phyloP scores from a whole-genome alignment of 805 yeast species.

The Starmerella bombicola region DNA sequence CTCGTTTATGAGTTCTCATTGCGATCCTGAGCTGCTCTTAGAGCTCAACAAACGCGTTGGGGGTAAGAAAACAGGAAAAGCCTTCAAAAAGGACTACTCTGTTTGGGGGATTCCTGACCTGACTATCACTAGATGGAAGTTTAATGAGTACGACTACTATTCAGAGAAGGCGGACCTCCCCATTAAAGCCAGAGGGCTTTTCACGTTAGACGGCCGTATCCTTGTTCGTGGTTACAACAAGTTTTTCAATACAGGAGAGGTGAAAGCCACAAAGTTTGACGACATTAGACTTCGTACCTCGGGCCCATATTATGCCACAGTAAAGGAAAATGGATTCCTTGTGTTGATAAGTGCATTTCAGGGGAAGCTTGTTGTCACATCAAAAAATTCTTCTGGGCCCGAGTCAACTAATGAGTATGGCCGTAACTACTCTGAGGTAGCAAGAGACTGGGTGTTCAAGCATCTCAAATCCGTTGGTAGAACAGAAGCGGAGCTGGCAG shows the following conservation, averaged over 20 bases:
- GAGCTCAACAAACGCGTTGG: not conserved
- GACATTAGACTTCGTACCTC: constrained; percentile 36
- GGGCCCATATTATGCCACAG: constrained; percentile 72
- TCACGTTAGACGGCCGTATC: constrained; percentile 40
- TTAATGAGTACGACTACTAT: constrained; percentile 80
- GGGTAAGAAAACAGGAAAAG: constrained; percentile 16
- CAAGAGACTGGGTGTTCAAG: constrained; percentile 42
- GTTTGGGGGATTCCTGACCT: constrained; percentile 26
- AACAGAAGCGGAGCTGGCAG: constrained; percentile 42
- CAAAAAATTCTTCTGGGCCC: constrained; percentile 79
- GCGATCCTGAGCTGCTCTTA: not conserved
- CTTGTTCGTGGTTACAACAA: constrained; percentile 86
- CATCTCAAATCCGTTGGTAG: constrained; percentile 39
- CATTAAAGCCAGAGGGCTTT: constrained; percentile 70
- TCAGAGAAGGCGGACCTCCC: constrained; percentile 46
- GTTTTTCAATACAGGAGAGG: constrained; percentile 74
- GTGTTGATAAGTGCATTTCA: constrained; percentile 66
- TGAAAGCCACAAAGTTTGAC: constrained; percentile 39
- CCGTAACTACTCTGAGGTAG: constrained; percentile 65
- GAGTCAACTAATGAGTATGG: constrained; percentile 28
- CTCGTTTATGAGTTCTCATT: too few relatives aligned
- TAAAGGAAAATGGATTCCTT: constrained; percentile 91
- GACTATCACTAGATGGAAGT: constrained; percentile 50
- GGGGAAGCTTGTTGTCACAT: constrained; percentile 73
- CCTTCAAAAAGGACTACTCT: constrained; percentile 11